Conservation (phyloP, 2,329 filamentous ascomycete species). For the Cadophora malorum region DNA sequence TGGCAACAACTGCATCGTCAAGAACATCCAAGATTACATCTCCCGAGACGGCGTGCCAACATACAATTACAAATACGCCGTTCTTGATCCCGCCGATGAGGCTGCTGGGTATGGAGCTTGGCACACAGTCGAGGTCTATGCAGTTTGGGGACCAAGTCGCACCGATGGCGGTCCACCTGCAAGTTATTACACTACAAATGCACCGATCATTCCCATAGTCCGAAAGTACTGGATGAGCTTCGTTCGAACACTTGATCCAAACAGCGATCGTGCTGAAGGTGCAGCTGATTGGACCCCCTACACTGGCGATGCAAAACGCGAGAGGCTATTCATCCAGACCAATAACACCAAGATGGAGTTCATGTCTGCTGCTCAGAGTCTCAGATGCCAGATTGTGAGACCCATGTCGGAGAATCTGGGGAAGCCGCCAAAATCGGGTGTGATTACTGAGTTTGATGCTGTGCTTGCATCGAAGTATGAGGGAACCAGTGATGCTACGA, state of each 20-base stretch:
- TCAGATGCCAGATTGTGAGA: slow-evolving; percentile 3
- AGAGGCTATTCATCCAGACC: slow-evolving; percentile 2
- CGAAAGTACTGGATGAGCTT: slow-evolving; percentile 80
- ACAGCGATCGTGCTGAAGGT: slow-evolving; percentile 46
- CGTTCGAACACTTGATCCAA: slow-evolving; percentile 70
- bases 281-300: neutral
- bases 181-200: slow-evolving; percentile 54
- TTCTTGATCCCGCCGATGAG: slow-evolving; percentile 62
- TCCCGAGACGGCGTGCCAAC: slow-evolving; percentile 48
- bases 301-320: neutral
- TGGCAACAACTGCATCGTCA: slow-evolving; percentile 67
- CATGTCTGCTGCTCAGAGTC: slow-evolving; percentile 6
- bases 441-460: neutral
- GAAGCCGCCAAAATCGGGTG: neutral
- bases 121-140: slow-evolving; percentile 70
- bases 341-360: slow-evolving; percentile 11
- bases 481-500: neutral
- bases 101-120: slow-evolving; percentile 65
- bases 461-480: slow-evolving; percentile 4
- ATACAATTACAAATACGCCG: slow-evolving; percentile 71
- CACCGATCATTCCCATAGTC: slow-evolving; percentile 62
- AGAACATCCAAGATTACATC: slow-evolving; percentile 52
- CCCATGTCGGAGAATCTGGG: slow-evolving; percentile 8
- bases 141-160: slow-evolving; percentile 72
- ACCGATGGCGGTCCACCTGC: slow-evolving; percentile 1